These are phyloP conservation scores for Colletotrichum tropicicola DNA, from an alignment of 2,329 filamentous ascomycete genomes.

Conservation along the genomic window DNA sequence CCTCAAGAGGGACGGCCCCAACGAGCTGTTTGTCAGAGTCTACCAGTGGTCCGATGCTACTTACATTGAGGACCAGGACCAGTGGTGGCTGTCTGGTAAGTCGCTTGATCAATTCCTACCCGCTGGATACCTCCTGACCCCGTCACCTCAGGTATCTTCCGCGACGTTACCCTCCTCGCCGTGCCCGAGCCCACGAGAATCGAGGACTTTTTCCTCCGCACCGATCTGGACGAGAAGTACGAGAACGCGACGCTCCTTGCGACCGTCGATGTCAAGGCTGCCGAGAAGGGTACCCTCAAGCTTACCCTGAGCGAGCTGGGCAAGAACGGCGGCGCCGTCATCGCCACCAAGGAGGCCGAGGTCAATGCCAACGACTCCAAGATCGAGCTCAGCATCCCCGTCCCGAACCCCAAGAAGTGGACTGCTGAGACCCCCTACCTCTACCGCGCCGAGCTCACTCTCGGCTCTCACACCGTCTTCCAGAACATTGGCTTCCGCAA, in stretches of 20 bases:
- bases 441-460: conserved; percentile 61
- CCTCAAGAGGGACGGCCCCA: conserved; percentile 51
- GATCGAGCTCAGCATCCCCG: conserved; percentile 52
- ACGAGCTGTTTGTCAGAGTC: conserved; percentile 70
- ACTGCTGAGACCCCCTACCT: conserved; percentile 73
- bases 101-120: background rate
- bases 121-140: background rate
- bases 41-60: conserved; percentile 76
- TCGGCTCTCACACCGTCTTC: conserved; percentile 50
- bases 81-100: conserved; percentile 72
- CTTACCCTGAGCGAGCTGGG: conserved; percentile 53
- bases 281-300: conserved; percentile 44
- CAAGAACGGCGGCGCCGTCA: conserved; percentile 42
- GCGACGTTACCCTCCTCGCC: conserved; percentile 70
- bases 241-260: conserved; percentile 59
- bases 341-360: conserved; percentile 36
- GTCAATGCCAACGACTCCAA: conserved; percentile 38
- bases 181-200: conserved; percentile 61
- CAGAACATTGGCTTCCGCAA: conserved; percentile 71
- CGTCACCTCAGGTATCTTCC: conserved; percentile 62
- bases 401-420: conserved; percentile 70
- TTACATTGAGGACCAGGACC: conserved; percentile 76
- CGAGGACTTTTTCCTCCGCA: conserved; percentile 66
- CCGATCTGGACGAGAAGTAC: conserved; percentile 60
- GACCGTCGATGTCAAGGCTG: conserved; percentile 52